Evolutionary conservation across 2,329 filamentous ascomycete species (phyloP).

Genomic region (Didymella exigua): DNA sequence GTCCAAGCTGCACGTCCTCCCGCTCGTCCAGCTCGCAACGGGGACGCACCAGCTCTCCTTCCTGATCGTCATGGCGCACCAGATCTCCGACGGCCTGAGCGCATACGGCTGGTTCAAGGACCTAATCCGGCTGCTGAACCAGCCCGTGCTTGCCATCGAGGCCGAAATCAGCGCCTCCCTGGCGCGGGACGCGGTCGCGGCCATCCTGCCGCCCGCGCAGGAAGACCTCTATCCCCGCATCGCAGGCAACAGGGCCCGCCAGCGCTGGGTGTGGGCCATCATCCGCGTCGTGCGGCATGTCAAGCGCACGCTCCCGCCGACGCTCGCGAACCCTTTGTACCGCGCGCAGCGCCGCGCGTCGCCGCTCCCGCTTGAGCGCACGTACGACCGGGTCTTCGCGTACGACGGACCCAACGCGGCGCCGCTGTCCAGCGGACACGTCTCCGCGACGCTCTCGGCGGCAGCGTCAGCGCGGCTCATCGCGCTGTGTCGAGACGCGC

Average conservation of each 20-base stretch:
- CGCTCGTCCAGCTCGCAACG: slow-evolving; percentile 26
- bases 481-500: slow-evolving; percentile 46
- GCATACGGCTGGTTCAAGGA: slow-evolving; percentile 52
- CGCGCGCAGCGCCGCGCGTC: slow-evolving; percentile 24
- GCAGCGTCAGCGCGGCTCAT: slow-evolving; percentile 45
- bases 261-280: slow-evolving; percentile 57
- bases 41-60: slow-evolving; percentile 43
- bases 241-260: slow-evolving; percentile 45
- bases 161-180: slow-evolving; percentile 12
- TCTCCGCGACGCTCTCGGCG: slow-evolving; percentile 40
- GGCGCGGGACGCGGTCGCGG: slow-evolving; percentile 23
- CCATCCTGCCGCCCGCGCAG: slow-evolving; percentile 51
- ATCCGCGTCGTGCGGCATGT: slow-evolving; percentile 53
- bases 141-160: slow-evolving; percentile 7
- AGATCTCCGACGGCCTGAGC: slow-evolving; percentile 54
- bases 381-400: slow-evolving; percentile 47
- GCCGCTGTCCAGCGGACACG: slow-evolving; percentile 45
- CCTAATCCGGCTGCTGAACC: slow-evolving; percentile 41
- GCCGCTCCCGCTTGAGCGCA: slow-evolving; percentile 34
- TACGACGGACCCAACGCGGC: slow-evolving; percentile 44
- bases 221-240: slow-evolving; percentile 54
- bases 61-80: slow-evolving; percentile 51
- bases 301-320: slow-evolving; percentile 46
- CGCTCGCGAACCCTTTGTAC: slow-evolving; percentile 52
- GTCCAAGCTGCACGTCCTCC: slow-evolving; percentile 50